Base-by-base conservation (phyloP, 2,329 filamentous ascomycete species). In the Mycosphaerella sp. region DNA sequence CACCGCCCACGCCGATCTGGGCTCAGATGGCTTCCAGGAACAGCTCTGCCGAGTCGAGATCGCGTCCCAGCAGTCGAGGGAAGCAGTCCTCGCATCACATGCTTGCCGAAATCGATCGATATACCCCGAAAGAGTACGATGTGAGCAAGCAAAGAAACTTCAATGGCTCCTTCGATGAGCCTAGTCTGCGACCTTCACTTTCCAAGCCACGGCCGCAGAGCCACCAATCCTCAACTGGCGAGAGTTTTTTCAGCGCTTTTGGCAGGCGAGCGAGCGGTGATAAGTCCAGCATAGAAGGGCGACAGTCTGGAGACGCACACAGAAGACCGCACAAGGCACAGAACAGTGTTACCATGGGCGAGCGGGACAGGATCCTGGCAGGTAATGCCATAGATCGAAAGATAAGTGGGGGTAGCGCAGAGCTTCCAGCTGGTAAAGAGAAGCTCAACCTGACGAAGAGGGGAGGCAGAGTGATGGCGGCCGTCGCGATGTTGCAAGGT, bases 1-100 rank as follows among this genome's bases (percentile, higher is more conserved):
- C 72, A 36, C 70, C 73, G 44, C 63, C 70, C 17, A 82, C 86
- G 1, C 89, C 90, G 18, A 89, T 91, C 50, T 95, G 87, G 75
- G 81, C 86, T 12, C 85, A 93, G 62, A 93, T 91, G 65, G 71
- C 76, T 50, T 70, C 71, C 37, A 64, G 67, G 41, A 44, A 55
- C 34, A 42, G 50, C 30, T 47, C 49, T 12, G 35, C 56, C 16
- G 5, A 12, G 59, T 21, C 58, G 62, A 37, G 49, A n/a, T 52
- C 74, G 9, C 73, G 53, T 4, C 45, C 53, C 6, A 74, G 16
- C 73, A 79, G 44, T 76, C 79, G 57, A 39, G 74, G 71, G 1
- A 68, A 77, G 57, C 58, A 49, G 37, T 57, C 63, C 25, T 70
- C 70, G 2, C 71, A 70, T 49, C 72, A 71, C 16, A 65, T 76